Conservation (phyloP, 2,329 filamentous ascomycete genomes). For the Exophiala sp. region DNA sequence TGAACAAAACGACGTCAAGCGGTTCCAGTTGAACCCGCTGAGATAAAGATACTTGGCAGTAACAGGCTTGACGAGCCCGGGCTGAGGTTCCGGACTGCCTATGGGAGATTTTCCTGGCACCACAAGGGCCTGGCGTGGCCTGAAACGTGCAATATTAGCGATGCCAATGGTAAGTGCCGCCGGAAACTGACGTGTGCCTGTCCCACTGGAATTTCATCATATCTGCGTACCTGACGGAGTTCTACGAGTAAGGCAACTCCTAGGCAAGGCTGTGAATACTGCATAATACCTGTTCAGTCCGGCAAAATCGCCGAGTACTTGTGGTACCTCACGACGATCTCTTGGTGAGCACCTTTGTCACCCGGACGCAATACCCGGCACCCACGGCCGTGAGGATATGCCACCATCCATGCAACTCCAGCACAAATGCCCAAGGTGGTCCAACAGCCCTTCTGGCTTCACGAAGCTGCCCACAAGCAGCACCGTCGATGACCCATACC, state of each 20-base stretch:
- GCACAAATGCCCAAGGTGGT: constrained; percentile 29
- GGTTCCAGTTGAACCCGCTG: background rate
- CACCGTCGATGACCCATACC: constrained; percentile 31
- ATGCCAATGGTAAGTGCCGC: too few species aligned
- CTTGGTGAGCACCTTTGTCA: constrained; percentile 20
- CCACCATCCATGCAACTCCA: constrained; percentile 35
- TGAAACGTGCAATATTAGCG: background rate
- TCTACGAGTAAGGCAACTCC: background rate
- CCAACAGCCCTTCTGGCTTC: constrained; percentile 24
- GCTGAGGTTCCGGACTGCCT: background rate
- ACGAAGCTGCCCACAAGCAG: constrained; percentile 25
- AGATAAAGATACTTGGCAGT: background rate
- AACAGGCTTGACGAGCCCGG: background rate
- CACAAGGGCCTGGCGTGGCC: background rate
- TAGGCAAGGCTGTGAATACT: background rate
- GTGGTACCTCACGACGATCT: background rate
- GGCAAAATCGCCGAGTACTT: too few species aligned
- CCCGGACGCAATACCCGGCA: constrained; percentile 24
- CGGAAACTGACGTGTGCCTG: background rate
- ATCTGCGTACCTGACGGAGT: background rate
- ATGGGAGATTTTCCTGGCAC: background rate
- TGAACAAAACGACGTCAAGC: background rate
- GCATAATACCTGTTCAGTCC: background rate
- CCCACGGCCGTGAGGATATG: constrained; percentile 26
- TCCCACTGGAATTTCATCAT: background rate